Conservation (phyloP, 1,139 yeast genomes). For the Geotrichum australiense region DNA sequence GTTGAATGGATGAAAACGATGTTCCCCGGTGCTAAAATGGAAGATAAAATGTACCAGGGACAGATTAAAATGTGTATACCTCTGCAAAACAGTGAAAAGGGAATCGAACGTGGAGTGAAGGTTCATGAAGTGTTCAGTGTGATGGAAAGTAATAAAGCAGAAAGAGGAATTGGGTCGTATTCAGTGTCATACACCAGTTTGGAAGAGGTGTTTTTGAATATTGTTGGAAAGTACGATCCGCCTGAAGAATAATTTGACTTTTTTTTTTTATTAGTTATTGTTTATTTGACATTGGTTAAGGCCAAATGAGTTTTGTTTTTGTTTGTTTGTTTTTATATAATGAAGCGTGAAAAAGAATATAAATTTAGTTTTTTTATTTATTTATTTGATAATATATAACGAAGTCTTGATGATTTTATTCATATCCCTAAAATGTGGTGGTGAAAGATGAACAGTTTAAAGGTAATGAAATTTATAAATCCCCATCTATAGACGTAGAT, state of each 20-base stretch:
- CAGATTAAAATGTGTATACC: slow-evolving; percentile 32
- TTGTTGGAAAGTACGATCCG: slow-evolving; percentile 24
- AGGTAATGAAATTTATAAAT: too few species aligned
- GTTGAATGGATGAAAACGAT: slow-evolving; percentile 22
- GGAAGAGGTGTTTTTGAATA: slow-evolving; percentile 34
- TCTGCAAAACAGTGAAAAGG: slow-evolving; percentile 2
- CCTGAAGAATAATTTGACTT: not conserved
- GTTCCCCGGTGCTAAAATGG: slow-evolving; percentile 26
- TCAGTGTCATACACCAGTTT: slow-evolving; percentile 31
- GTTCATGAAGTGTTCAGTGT: slow-evolving; percentile 27
- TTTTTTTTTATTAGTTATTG: not conserved
- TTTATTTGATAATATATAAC: not conserved
- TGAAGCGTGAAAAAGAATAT: not conserved
- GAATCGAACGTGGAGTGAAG: slow-evolving; percentile 5
- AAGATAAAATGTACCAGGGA: slow-evolving; percentile 32
- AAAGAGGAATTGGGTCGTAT: slow-evolving; percentile 29
- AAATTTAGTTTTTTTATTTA: not conserved
- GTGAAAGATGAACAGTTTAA: too few species aligned
- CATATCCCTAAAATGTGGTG: too few species aligned
- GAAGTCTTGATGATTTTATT: too few species aligned
- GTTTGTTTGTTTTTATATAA: not conserved
- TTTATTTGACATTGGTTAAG: not conserved
- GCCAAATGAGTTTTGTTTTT: not conserved
- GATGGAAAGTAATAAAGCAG: slow-evolving; percentile 26
- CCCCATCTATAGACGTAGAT: too few species aligned